phyloP scores from a whole-genome alignment of 2,329 filamentous ascomycete genomes.

The Venturia pyrina region DNA sequence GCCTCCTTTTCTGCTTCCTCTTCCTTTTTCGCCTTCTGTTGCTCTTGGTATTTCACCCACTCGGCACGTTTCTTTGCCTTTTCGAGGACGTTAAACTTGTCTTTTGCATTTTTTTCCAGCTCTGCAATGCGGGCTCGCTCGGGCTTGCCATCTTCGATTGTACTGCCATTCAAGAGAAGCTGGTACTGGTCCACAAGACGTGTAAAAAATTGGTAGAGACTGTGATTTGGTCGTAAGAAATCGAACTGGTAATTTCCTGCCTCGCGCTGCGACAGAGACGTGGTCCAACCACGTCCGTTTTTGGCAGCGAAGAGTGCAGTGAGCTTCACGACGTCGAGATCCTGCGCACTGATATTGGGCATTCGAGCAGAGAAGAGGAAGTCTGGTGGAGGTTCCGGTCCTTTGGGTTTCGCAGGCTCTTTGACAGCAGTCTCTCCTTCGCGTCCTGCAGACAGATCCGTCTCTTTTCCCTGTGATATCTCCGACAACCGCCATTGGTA shows the following conservation, averaged over 20 bases:
- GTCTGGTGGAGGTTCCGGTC: constrained; percentile 73
- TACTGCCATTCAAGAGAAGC: constrained; percentile 59
- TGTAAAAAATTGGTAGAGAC: constrained; percentile 91
- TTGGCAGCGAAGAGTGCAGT: constrained; percentile 89
- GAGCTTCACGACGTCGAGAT: constrained; percentile 62
- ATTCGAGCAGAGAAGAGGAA: constrained; percentile 93
- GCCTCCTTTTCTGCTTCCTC: constrained; percentile 78
- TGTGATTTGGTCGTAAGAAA: constrained; percentile 90
- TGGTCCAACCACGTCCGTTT: constrained; percentile 88
- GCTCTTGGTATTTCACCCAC: constrained; percentile 74
- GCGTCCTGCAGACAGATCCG: constrained; percentile 65
- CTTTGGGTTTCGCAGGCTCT: constrained; percentile 59
- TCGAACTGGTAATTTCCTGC: constrained; percentile 89
- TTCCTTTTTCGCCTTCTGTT: constrained; percentile 80
- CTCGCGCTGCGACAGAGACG: constrained; percentile 77
- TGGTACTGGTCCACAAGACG: constrained; percentile 89
- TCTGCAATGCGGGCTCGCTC: constrained; percentile 64
- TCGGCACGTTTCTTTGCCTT: constrained; percentile 79
- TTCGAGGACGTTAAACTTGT: constrained; percentile 71
- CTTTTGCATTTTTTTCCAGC: constrained; percentile 62
- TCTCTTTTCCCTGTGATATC: constrained; percentile 74
- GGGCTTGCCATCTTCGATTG: constrained; percentile 58
- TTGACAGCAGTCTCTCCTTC: constrained; percentile 49
- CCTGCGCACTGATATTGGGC: constrained; percentile 93
- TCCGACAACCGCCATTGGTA: constrained; percentile 87